Evolutionary conservation across 306 rosid species (phyloP), one percentile per base, ranked within the genome.

Genomic region (Quercus engelmannii): DNA sequence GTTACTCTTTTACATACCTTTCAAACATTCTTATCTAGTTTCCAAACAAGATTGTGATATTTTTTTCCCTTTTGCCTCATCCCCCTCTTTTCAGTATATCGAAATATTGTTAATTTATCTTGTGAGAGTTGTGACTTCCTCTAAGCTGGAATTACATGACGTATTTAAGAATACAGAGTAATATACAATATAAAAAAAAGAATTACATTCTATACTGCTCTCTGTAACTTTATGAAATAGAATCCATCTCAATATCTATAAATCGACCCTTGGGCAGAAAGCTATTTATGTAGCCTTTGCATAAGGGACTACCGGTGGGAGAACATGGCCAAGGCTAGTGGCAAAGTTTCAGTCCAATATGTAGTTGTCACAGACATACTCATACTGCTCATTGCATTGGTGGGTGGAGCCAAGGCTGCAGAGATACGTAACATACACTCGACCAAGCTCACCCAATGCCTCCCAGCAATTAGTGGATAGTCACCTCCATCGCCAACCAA

Each of bases 111-210:
- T n/a, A 76, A 73, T 76, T 75, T 4, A 38, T 77, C 89, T 72
- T 83, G 89, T 38, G 46, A 38, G 46, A 38, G 46, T 38, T 2
- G 46, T 82, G 89, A 88, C 68, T 82, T 38, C 69, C 75, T 51
- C 52, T 67, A 75, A 62, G 49, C 82, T 75, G 72, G 76, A 80
- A 76, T 89, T 90, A 85, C 93, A 83, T 88, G 92, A 74, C 78
- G 69, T 10, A 35, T 85, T 74, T 79, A 74, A 83, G 51, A 59
- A 13, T 26, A 63, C 33, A 2, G 76, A 59, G 63, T 69, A 78
- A 31, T 49, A 49, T 49, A 49, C 54, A 49, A 10, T 49, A 3
- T 12, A 49, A 49, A 12, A 0, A 49, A 12, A 49, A 49, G 15
- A 49, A 49, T 49, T 11, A 8, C 3, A 7, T 38, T 38, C 46